These are phyloP conservation scores for Podila epigama DNA, from an alignment of 192 early-diverging fungal species.

Conservation along the genomic window DNA sequence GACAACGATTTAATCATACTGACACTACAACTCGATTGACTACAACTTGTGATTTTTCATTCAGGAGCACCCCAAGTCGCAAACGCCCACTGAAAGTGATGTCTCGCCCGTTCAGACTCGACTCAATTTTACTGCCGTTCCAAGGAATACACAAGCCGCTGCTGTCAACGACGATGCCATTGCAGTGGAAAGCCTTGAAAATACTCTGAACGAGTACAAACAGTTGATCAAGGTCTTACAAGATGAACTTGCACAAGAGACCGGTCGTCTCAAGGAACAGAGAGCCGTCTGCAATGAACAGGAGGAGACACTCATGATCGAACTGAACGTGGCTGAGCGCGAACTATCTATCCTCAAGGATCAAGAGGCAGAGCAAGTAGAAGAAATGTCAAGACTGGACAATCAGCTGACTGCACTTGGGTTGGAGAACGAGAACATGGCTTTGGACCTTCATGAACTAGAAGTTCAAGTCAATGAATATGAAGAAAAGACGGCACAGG, in stretches of 20 bases:
- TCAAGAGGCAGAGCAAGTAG: background rate
- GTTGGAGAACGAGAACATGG: constrained; percentile 5
- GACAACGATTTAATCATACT: too few relatives aligned
- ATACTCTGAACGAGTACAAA: constrained; percentile 5
- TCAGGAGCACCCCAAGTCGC: background rate
- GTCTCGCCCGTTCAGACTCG: background rate
- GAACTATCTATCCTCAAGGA: background rate
- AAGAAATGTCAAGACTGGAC: constrained; percentile 8
- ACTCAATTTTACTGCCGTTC: background rate
- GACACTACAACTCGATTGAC: too few relatives aligned
- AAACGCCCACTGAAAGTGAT: background rate
- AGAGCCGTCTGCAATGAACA: background rate
- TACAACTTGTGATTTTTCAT: too few relatives aligned
- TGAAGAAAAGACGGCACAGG: constrained; percentile 1
- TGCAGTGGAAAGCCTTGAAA: constrained; percentile 2
- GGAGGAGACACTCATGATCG: background rate
- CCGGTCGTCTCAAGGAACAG: background rate
- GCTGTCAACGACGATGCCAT: background rate
- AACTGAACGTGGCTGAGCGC: background rate
- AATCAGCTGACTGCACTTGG: background rate
- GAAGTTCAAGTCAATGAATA: constrained; percentile 1
- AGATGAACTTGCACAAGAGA: background rate
- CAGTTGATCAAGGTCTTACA: constrained; percentile 1
- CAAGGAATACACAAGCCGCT: background rate
- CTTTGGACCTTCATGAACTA: background rate